phyloP scores from a whole-genome alignment of 164 flowering plant species.

The Warburgia ugandensis region DNA sequence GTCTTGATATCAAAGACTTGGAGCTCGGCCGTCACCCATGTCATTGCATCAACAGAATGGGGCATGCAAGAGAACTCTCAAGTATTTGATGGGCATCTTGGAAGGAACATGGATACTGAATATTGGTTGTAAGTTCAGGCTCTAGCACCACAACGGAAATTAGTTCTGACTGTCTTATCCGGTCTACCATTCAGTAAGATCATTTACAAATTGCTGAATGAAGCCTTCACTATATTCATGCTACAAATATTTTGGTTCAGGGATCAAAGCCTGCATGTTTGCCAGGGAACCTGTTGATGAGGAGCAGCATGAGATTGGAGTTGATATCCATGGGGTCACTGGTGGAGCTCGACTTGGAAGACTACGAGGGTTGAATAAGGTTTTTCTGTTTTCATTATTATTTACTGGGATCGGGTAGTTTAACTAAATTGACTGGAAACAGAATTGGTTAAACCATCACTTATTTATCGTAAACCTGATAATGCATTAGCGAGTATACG shows the following conservation, averaged over 20 bases:
- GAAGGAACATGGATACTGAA: constrained; percentile 93
- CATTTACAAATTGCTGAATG: not conserved
- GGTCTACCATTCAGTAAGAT: too few relatives aligned
- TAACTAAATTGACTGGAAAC: too few relatives aligned
- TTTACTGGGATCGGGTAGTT: too few relatives aligned
- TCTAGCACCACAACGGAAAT: too few relatives aligned
- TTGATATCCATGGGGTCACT: constrained; percentile 66
- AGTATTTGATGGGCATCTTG: constrained; percentile 78
- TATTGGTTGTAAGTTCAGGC: constrained; percentile 74
- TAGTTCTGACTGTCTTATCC: too few relatives aligned
- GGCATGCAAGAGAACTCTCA: constrained; percentile 85
- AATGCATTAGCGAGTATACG: too few relatives aligned
- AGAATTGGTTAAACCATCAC: too few relatives aligned
- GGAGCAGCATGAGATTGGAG: constrained; percentile 52
- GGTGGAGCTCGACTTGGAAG: constrained; percentile 77
- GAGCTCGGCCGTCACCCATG: constrained; percentile 70
- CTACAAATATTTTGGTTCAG: constrained; percentile 23
- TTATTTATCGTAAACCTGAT: too few relatives aligned
- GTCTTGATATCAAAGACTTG: constrained; percentile 48
- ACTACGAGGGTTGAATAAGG: constrained; percentile 60
- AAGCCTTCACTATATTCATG: not conserved
- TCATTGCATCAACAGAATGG: constrained; percentile 81
- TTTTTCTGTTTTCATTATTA: constrained; percentile 9
- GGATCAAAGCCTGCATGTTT: constrained; percentile 74
- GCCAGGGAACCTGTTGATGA: constrained; percentile 58